Percentiles rank a stretch among this genome's conserved stretches.
Conservation (phyloP, 2,329 filamentous ascomycete species). For the Aspergillus sp. region DNA sequence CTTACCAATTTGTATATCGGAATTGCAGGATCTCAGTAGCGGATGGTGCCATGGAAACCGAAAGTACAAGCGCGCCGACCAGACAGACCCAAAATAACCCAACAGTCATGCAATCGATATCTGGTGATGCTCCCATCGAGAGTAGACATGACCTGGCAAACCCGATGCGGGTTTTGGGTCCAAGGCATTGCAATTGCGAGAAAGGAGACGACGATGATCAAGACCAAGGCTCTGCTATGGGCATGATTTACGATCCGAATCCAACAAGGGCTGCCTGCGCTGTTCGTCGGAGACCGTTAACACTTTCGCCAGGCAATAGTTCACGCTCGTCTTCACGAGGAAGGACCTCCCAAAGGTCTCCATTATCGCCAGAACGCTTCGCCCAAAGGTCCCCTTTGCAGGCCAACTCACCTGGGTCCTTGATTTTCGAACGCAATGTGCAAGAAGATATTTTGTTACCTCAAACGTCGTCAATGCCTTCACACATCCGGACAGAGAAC, state of each 20-base stretch:
- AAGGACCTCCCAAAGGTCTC: neutral
- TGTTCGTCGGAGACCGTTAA: constrained; percentile 4
- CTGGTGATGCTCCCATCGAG: neutral
- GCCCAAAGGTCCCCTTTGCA: constrained; percentile 49
- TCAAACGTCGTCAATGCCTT: constrained; percentile 83
- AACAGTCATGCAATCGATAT: neutral
- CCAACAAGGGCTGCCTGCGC: neutral
- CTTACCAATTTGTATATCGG: neutral
- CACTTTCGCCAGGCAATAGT: neutral
- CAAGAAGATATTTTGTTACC: constrained; percentile 71
- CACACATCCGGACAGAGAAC: constrained; percentile 92
- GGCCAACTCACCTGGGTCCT: constrained; percentile 72
- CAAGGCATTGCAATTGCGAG: neutral
- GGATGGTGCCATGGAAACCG: neutral
- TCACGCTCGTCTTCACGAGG: neutral
- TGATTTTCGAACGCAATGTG: constrained; percentile 92
- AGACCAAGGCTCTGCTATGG: neutral
- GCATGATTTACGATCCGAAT: neutral
- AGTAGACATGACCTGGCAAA: neutral
- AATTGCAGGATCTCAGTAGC: neutral
- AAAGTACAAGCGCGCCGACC: neutral
- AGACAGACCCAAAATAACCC: neutral
- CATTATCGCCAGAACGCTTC: constrained; percentile 3
- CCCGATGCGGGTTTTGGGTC: neutral
- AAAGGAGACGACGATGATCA: neutral